phyloP scores from a whole-genome alignment of 371 early-diverging fungal species.

The Saksenaea oblongispora region DNA sequence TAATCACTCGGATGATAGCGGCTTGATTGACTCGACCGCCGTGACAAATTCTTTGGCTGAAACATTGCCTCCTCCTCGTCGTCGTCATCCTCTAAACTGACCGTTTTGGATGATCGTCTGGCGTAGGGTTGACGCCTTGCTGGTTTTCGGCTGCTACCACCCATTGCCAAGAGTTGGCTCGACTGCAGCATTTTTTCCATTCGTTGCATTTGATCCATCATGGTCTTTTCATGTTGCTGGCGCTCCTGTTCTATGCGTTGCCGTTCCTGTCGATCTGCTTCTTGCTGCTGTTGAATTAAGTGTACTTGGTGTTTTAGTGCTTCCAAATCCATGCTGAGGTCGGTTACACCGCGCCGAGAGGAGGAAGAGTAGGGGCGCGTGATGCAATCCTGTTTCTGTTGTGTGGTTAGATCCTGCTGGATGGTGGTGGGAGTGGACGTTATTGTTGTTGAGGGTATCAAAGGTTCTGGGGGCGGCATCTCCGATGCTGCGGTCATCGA shows the following conservation, averaged over 20 bases:
- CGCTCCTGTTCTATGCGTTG: constrained; percentile 18
- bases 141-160: background rate
- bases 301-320: constrained; percentile 17
- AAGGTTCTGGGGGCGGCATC: background rate
- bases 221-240: constrained; percentile 17
- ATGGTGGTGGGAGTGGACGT: no score
- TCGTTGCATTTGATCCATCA: background rate
- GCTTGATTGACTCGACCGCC: background rate
- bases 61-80: background rate
- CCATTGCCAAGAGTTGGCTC: background rate
- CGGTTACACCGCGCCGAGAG: background rate
- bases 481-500: background rate
- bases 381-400: background rate
- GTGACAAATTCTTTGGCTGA: background rate
- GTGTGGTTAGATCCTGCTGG: background rate
- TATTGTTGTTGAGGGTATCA: background rate
- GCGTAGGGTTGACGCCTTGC: background rate
- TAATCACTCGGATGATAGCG: background rate
- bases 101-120: background rate
- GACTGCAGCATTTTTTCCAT: background rate
- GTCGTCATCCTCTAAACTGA: no score
- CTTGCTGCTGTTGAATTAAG: constrained; percentile 17
- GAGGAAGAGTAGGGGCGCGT: background rate
- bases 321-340: constrained; percentile 7
- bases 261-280: constrained; percentile 19